Percentiles rank a stretch among this genome's conserved stretches.
These are phyloP conservation scores for Nemophila menziesii DNA, from an alignment of 257 asterid species.

Conservation along the genomic window DNA sequence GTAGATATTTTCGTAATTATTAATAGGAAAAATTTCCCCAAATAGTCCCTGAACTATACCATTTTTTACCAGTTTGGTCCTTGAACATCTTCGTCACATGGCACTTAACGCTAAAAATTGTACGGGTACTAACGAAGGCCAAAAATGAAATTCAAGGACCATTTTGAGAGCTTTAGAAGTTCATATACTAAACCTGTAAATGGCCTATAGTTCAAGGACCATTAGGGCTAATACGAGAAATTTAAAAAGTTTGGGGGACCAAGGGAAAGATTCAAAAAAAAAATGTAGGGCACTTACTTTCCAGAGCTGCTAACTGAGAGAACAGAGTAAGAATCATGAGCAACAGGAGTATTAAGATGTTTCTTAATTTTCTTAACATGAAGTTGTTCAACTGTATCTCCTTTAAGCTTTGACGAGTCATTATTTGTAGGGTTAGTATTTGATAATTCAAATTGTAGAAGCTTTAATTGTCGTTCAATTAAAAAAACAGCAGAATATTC, in stretches of 20 bases:
- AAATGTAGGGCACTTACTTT: constrained; percentile 58
- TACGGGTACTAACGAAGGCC: too few species aligned
- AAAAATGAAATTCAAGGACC: too few species aligned
- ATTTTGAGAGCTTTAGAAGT: too few species aligned
- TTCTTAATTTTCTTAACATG: constrained; percentile 81
- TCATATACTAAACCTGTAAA: too few species aligned
- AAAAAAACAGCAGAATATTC: constrained; percentile 93
- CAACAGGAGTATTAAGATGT: constrained; percentile 94
- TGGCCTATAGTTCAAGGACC: too few species aligned
- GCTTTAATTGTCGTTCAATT: constrained; percentile 80
- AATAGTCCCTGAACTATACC: too few species aligned
- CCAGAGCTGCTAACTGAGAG: constrained; percentile 99
- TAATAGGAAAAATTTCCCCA: too few species aligned
- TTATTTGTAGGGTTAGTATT: constrained; percentile 61
- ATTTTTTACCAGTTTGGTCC: too few species aligned
- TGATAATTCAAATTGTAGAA: constrained; percentile 82
- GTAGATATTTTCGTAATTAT: too few species aligned
- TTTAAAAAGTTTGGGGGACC: not conserved
- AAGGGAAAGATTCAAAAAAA: not conserved
- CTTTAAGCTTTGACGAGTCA: constrained; percentile 61
- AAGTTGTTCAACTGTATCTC: constrained; percentile 83
- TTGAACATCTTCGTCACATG: too few species aligned
- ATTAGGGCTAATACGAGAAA: not conserved
- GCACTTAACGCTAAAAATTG: too few species aligned
- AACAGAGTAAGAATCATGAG: constrained; percentile 91